phyloP scores from a whole-genome alignment of 163 green algal species.

The Trebouxia gelatinosa region DNA sequence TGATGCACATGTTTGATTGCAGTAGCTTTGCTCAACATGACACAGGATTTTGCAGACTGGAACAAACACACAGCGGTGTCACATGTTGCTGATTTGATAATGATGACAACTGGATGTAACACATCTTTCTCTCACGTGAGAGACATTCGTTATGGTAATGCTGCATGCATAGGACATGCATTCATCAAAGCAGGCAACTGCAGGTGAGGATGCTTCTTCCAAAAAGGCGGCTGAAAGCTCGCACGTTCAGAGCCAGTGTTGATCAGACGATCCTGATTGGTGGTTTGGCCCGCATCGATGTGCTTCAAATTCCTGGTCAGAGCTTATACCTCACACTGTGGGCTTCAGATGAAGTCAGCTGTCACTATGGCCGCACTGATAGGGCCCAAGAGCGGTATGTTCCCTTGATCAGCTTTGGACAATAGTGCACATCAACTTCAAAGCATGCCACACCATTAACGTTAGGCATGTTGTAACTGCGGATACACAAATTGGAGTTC shows the following conservation, averaged over 20 bases:
- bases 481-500: too few relatives aligned
- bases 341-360: constrained; percentile 71
- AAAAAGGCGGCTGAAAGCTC: constrained; percentile 64
- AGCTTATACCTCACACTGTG: constrained; percentile 97
- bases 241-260: constrained; percentile 82
- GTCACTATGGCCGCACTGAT: constrained; percentile 89
- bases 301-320: constrained; percentile 58
- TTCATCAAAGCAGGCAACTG: background rate
- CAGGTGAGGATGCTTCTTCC: constrained; percentile 76
- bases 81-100: too few relatives aligned
- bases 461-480: background rate
- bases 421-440: too few relatives aligned
- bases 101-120: too few relatives aligned
- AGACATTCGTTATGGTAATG: too few relatives aligned
- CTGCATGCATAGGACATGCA: constrained; percentile 3
- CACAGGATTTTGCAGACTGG: too few relatives aligned
- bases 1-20: too few relatives aligned
- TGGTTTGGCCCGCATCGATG: constrained; percentile 85
- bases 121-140: too few relatives aligned
- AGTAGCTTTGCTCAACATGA: too few relatives aligned
- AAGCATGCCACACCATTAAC: background rate
- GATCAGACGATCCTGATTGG: constrained; percentile 81
- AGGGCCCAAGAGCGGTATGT: constrained; percentile 66
- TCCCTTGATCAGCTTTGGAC: background rate
- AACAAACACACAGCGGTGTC: too few relatives aligned